These are phyloP conservation scores for Cenchrus americanus DNA, from an alignment of 176 grass and related monocot genomes.

Conservation along the genomic window DNA sequence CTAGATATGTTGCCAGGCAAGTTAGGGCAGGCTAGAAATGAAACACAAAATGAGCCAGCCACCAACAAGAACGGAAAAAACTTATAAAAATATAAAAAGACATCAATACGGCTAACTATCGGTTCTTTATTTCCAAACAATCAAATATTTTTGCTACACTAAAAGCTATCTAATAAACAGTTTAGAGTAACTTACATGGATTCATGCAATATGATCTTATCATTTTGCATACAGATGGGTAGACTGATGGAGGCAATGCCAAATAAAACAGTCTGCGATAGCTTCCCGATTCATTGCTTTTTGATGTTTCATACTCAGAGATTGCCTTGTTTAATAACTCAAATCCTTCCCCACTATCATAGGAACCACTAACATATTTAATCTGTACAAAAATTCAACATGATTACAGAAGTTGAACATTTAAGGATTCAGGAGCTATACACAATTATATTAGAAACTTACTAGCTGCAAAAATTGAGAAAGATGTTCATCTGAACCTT, in stretches of 20 bases:
- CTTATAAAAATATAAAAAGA: background rate
- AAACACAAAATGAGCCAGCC: background rate
- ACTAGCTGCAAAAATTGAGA: slow-evolving; percentile 83
- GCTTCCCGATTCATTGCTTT: slow-evolving; percentile 48
- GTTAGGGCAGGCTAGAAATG: background rate
- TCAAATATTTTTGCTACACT: too few relatives aligned
- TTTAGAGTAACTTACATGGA: slow-evolving; percentile 60
- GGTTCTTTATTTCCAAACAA: background rate
- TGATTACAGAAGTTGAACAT: slow-evolving; percentile 32
- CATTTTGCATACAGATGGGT: slow-evolving; percentile 97
- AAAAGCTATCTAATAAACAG: too few relatives aligned
- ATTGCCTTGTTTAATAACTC: slow-evolving; percentile 73
- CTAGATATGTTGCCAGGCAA: background rate
- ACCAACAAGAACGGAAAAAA: background rate
- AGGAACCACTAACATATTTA: slow-evolving; percentile 95
- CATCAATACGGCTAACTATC: background rate
- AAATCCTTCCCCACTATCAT: slow-evolving; percentile 81
- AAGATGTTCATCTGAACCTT: slow-evolving; percentile 73
- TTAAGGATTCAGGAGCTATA: background rate
- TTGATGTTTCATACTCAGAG: slow-evolving; percentile 76
- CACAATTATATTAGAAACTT: slow-evolving; percentile 39
- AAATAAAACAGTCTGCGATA: slow-evolving; percentile 93
- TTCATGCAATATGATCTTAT: slow-evolving; percentile 89
- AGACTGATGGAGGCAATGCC: slow-evolving; percentile 95
- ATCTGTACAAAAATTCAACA: slow-evolving; percentile 59